Percentiles rank a stretch among this genome's conserved stretches.
Conservation (phyloP, 2,329 filamentous ascomycete species). For the Colletotrichum salicis region DNA sequence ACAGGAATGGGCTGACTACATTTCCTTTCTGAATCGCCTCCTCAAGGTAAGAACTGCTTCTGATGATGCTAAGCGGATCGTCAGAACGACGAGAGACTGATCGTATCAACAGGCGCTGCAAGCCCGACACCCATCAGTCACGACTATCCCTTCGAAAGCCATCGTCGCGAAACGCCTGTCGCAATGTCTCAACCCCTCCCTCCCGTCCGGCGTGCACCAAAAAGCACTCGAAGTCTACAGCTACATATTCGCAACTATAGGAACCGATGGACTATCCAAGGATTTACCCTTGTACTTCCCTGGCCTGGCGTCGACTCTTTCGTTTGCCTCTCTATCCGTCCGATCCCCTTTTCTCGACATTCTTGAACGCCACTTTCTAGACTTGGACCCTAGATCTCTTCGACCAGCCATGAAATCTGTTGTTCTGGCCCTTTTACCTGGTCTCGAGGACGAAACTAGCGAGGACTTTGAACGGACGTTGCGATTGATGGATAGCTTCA, state of each 20-base stretch:
- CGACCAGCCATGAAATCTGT: conserved; percentile 91
- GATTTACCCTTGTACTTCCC: conserved; percentile 91
- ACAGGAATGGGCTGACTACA: conserved; percentile 99
- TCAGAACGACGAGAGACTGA: background rate
- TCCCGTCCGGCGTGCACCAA: conserved; percentile 97
- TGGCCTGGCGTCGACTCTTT: conserved; percentile 87
- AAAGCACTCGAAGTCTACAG: conserved; percentile 95
- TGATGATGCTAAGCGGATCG: background rate
- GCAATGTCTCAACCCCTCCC: conserved; percentile 91
- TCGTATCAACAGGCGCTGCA: conserved; percentile 77
- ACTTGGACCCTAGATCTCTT: conserved; percentile 75
- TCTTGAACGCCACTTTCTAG: conserved; percentile 82
- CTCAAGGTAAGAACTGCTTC: conserved; percentile 75
- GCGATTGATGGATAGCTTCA: conserved; percentile 81
- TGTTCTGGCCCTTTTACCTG: conserved; percentile 87
- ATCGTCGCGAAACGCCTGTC: conserved; percentile 89
- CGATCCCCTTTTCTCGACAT: conserved; percentile 86
- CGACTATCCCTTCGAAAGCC: conserved; percentile 82
- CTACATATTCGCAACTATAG: conserved; percentile 88
- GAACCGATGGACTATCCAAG: conserved; percentile 79
- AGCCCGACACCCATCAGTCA: conserved; percentile 78
- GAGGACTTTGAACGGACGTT: conserved; percentile 95
- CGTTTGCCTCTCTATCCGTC: conserved; percentile 93
- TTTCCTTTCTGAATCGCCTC: conserved; percentile 91
- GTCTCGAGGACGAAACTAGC: conserved; percentile 93